Evolutionary conservation across 2,329 filamentous ascomycete genomes (phyloP), one percentile per base, ranked within the genome.

Genomic region (Clarireedia sp.): DNA sequence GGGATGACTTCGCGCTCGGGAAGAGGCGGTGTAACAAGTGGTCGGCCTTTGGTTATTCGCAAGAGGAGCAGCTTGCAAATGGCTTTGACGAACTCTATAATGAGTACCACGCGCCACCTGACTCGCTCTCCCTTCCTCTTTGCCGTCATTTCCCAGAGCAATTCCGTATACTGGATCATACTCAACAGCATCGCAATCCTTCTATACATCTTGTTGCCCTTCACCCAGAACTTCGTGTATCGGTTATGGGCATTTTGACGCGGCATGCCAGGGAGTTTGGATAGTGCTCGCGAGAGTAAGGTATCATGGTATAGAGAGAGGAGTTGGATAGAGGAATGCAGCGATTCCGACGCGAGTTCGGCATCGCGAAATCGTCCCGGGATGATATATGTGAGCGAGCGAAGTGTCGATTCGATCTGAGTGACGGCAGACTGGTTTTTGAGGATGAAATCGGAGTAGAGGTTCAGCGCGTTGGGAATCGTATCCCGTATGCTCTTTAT

Each of bases 121-220:
- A 86, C 83, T 70, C 95, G 81, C 45, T 87, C 90, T 17, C 89
- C 88, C 59, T 85, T 85, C 48, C 92, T 81, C 72, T 95, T 95
- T 26, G 91, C 91, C 26, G 87, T 82, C 94, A 99, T 99, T 70
- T 99, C 94, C 80, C 92, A 94, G n/a, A 99, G 74, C 29, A 99
- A 76, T 73, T 99, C 90, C 0, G 91, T 96, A 68, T 97, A 97
- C 63, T 94, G 88, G 24, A 96, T 87, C 73, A 95, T 87, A 69
- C 95, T 90, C 48, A 99, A 75, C 4, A 90, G 75, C 61, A 91
- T 79, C 41, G 92, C 91, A 54, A 95, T 82, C 57, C 88, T 82
- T 57, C 86, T 82, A 71, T 99, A 99, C 9, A 89, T 77, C 4
- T 79, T 75, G 65, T 78, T 83, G 63, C 78, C 79, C 54, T 76